Evolutionary conservation across 2,329 filamentous ascomycete species (phyloP), one percentile per base, ranked within the genome.

Genomic region (Sporothrix phasma): DNA sequence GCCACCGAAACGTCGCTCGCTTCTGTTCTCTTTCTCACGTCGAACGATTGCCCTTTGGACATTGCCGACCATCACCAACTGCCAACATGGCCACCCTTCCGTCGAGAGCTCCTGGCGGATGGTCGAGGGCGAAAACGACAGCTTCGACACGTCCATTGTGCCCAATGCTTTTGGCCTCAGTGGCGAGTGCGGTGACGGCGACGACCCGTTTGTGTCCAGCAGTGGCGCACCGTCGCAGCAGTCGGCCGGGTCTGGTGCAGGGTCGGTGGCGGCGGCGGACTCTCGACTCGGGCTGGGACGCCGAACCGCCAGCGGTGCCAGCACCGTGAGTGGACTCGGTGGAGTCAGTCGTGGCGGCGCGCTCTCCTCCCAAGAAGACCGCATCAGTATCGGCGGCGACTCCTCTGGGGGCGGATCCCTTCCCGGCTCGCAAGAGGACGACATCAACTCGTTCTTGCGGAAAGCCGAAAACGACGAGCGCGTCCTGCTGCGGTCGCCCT

Each of bases 91-190:
- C 59, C 8, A 49, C 56, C 3, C 70, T 78, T 17, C 78, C 41
- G 76, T 83, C 47, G 80, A 82, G 67, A 78, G 79, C 67, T 85
- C 82, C 22, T 85, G 83, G 83, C 82, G 83, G 68, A 78, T 85
- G 74, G 81, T 85, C 13, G 83, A 85, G 65, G 81, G 78, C 70
- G 82, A 84, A 64, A 79, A 84, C 71, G 82, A 85, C 70, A 84
- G 81, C 69, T 85, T 85, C 70, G 82, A 84, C 68, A 83, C 81
- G 5, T 79, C 79, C 10, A 75, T 84, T 62, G 73, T 84, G 17
- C 77, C 79, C 39, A 71, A 79, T 34, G 78, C 73, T 26, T 68
- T 75, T 59, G 65, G 76, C 1, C 78, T 77, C 53, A 77, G 77
- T 69, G 74, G 76, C 49, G 49, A 62, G 8, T 26, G 43, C 31